phyloP scores from a whole-genome alignment of 2,329 filamentous ascomycete genomes.

The Sclerotinia spermophila region DNA sequence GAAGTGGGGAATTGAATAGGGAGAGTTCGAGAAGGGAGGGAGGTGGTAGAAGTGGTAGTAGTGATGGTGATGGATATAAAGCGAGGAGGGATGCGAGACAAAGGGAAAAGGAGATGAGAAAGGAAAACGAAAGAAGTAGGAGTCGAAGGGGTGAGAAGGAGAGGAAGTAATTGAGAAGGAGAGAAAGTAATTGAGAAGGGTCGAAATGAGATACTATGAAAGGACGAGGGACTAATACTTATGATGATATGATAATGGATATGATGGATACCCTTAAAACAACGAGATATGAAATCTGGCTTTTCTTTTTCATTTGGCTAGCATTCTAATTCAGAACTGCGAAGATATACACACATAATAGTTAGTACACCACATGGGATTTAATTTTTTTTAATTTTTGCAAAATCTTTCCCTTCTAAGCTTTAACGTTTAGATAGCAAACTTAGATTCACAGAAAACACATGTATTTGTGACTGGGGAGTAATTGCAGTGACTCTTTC shows the following conservation, averaged over 20 bases:
- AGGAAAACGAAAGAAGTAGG: conserved; percentile 1
- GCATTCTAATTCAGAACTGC: neutral
- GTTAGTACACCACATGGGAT: too few species aligned
- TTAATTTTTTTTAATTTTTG: neutral
- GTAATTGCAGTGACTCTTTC: too few species aligned
- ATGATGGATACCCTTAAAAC: conserved; percentile 1
- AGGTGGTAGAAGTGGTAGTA: neutral
- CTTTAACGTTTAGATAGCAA: too few species aligned
- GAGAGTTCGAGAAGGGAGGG: conserved; percentile 3
- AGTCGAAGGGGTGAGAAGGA: conserved; percentile 5
- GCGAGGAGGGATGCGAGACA: conserved; percentile 15
- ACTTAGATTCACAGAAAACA: too few species aligned
- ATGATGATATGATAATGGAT: conserved; percentile 9
- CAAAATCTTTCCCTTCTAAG: neutral
- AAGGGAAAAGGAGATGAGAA: conserved; percentile 14
- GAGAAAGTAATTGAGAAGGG: neutral
- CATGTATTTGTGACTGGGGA: too few species aligned
- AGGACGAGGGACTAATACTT: neutral
- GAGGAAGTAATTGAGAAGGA: neutral
- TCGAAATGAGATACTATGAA: neutral
- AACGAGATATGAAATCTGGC: neutral
- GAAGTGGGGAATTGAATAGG: neutral
- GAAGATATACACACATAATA: neutral
- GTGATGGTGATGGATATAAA: conserved; percentile 15
- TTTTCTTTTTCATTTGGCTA: neutral